Evolutionary conservation across 2,329 filamentous ascomycete species (phyloP).

Genomic region (Aspergillus transmontanensis): DNA sequence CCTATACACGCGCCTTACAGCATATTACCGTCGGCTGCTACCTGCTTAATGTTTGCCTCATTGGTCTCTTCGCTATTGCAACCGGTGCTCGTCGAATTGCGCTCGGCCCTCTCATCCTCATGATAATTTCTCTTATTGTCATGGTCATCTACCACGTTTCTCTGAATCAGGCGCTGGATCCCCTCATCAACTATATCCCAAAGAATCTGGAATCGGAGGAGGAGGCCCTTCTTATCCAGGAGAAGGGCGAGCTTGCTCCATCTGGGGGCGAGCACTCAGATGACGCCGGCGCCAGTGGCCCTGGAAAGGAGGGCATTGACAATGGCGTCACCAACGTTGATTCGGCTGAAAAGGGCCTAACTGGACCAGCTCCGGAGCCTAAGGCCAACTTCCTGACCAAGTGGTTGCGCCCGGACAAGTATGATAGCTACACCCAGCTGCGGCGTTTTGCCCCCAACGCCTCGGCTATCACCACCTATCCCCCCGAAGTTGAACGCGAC

Average conservation of each 20-base stretch:
- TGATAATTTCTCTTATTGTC: conserved; percentile 75
- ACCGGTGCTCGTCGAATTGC: conserved; percentile 63
- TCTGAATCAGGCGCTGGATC: conserved; percentile 72
- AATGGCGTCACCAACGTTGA: conserved; percentile 34
- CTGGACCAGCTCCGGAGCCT: conserved; percentile 28
- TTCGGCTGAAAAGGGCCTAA: conserved; percentile 41
- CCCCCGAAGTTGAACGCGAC: conserved; percentile 62
- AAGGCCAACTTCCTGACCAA: conserved; percentile 41
- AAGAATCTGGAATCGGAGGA: conserved; percentile 67
- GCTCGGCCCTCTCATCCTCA: conserved; percentile 71
- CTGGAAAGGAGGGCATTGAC: conserved; percentile 17
- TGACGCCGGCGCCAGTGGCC: conserved; percentile 16
- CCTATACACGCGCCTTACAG: conserved; percentile 84
- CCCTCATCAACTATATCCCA: conserved; percentile 77
- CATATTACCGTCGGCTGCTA: conserved; percentile 85
- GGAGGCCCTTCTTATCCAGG: conserved; percentile 47
- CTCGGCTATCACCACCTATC: conserved; percentile 61
- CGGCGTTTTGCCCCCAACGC: conserved; percentile 67
- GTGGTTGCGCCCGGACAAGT: conserved; percentile 78
- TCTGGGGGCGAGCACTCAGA: conserved; percentile 24
- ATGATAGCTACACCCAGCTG: conserved; percentile 71
- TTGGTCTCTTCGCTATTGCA: conserved; percentile 78
- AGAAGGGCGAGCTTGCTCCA: conserved; percentile 27
- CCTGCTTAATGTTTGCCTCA: conserved; percentile 76
- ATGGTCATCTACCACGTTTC: conserved; percentile 73